Evolutionary conservation across 2,329 filamentous ascomycete species (phyloP).

Genomic region (Ploettnerulaceae sp.): DNA sequence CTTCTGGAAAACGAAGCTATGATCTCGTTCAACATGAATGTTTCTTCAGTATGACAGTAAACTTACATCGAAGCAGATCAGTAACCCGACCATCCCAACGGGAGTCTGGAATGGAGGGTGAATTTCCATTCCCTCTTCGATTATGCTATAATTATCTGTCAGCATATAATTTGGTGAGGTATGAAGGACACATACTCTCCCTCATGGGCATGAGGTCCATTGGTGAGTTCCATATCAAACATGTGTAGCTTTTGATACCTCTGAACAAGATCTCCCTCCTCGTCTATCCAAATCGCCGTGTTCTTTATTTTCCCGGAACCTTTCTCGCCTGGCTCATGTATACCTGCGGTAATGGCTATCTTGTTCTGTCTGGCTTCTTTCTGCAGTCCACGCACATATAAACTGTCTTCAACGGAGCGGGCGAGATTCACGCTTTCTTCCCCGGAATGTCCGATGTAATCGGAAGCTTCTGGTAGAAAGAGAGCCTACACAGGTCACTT

Average conservation of each 20-base stretch:
- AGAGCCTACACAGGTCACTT: slow-evolving; percentile 10
- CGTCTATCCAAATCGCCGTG: slow-evolving; percentile 16
- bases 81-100: slow-evolving; percentile 12
- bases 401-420: neutral
- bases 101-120: slow-evolving; percentile 12
- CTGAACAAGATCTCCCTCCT: slow-evolving; percentile 12
- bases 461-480: slow-evolving; percentile 20
- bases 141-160: slow-evolving; percentile 4
- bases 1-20: slow-evolving; percentile 17
- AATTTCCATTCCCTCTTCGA: slow-evolving; percentile 17
- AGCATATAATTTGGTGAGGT: neutral
- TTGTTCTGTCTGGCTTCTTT: slow-evolving; percentile 12
- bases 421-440: slow-evolving; percentile 14
- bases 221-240: slow-evolving; percentile 18
- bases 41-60: neutral
- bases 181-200: slow-evolving; percentile 14
- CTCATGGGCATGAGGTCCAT: slow-evolving; percentile 14
- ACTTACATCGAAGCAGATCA: slow-evolving; percentile 20
- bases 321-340: slow-evolving; percentile 15
- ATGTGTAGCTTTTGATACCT: slow-evolving; percentile 20
- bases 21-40: neutral
- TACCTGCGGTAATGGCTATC: slow-evolving; percentile 16
- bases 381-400: slow-evolving; percentile 13
- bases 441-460: slow-evolving; percentile 15
- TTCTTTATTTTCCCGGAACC: slow-evolving; percentile 16